Evolutionary conservation across 306 rosid genomes (phyloP).

Genomic region (Cucumis hystrix): DNA sequence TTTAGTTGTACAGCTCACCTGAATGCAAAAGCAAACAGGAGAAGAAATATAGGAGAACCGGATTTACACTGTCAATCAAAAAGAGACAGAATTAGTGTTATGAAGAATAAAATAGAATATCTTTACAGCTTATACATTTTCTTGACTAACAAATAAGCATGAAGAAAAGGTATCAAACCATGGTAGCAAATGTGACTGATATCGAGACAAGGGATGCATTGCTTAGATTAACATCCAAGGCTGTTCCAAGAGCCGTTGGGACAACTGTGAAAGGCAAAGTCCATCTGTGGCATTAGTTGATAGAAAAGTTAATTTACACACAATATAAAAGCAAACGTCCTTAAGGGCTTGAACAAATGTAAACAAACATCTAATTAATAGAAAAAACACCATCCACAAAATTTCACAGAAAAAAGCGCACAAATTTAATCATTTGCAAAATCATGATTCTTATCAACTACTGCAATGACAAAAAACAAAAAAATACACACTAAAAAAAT

Average conservation of each 20-base stretch:
- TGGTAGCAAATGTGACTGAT: conserved; percentile 97
- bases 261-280: conserved; percentile 99
- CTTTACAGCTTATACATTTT: background rate
- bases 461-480: background rate
- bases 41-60: conserved; percentile 95
- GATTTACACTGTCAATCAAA: conserved; percentile 83
- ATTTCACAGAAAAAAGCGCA: background rate
- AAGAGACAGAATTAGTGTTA: conserved; percentile 5
- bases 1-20: conserved; percentile 38
- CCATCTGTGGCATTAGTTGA: conserved; percentile 99
- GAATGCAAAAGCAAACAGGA: conserved; percentile 93
- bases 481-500: background rate
- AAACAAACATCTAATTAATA: background rate
- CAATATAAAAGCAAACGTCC: conserved; percentile 8
- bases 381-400: background rate
- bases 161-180: conserved; percentile 49
- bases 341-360: conserved; percentile 6
- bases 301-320: conserved; percentile 67
- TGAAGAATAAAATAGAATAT: conserved; percentile 8
- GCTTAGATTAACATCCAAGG: conserved; percentile 92
- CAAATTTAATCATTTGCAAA: background rate
- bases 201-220: conserved; percentile 90
- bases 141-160: conserved; percentile 3
- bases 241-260: conserved; percentile 95
- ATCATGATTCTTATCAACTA: background rate